phyloP scores from a whole-genome alignment of 148 eudicot species.

The Chenopodium suecicum region DNA sequence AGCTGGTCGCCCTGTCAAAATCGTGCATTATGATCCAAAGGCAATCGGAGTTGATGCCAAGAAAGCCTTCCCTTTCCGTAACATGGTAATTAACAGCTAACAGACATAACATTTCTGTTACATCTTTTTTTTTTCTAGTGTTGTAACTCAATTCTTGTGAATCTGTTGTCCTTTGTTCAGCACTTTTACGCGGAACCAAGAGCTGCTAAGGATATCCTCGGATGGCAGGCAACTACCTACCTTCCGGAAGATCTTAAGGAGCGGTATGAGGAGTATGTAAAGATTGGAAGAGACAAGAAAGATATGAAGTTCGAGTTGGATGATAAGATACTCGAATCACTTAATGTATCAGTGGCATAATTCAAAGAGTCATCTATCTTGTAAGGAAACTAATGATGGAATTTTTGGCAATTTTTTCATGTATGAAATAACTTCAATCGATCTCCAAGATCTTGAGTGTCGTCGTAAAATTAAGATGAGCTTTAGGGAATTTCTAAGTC shows the following conservation, averaged over 20 bases:
- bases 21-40: conserved; percentile 90
- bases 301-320: conserved; percentile 67
- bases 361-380: neutral
- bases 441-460: neutral
- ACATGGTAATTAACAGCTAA: conserved; percentile 48
- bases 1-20: conserved; percentile 66
- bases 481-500: no score
- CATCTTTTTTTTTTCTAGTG: neutral
- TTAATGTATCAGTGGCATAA: conserved; percentile 59
- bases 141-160: neutral
- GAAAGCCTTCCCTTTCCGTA: conserved; percentile 96
- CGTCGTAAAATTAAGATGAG: no score
- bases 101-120: neutral
- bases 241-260: conserved; percentile 85
- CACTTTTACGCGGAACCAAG: conserved; percentile 96
- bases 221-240: conserved; percentile 64
- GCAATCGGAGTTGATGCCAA: conserved; percentile 82
- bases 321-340: conserved; percentile 74
- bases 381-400: conserved; percentile 11
- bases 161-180: conserved; percentile 36
- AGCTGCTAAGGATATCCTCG: conserved; percentile 81
- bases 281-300: conserved; percentile 93
- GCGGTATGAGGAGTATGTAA: conserved; percentile 81
- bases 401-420: conserved; percentile 17
- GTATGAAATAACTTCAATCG: neutral